These are phyloP conservation scores for Houttuynia cordata DNA, from an alignment of 164 flowering plant species.

Conservation along the genomic window DNA sequence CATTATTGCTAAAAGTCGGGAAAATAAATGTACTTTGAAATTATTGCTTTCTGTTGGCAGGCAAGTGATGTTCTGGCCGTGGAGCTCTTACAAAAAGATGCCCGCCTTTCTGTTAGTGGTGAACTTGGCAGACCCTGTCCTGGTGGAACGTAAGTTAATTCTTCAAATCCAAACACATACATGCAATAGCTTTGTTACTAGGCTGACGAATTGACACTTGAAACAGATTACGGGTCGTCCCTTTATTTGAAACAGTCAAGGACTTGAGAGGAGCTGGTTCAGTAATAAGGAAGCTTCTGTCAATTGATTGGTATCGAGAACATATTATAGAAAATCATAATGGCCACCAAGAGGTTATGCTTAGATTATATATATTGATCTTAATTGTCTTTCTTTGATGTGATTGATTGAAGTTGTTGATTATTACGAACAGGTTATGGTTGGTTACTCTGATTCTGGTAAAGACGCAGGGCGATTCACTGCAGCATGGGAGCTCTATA, in stretches of 20 bases:
- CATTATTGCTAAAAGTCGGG: background rate
- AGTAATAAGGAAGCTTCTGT: slow-evolving; percentile 72
- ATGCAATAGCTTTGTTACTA: background rate
- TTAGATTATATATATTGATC: background rate
- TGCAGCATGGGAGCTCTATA: slow-evolving; percentile 96
- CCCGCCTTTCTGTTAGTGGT: slow-evolving; percentile 80
- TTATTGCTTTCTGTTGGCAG: slow-evolving; percentile 23
- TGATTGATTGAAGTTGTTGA: background rate
- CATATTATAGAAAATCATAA: slow-evolving; percentile 71
- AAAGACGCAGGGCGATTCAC: slow-evolving; percentile 95
- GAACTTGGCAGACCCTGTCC: slow-evolving; percentile 82
- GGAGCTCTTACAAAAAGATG: slow-evolving; percentile 93
- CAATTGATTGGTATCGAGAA: slow-evolving; percentile 85
- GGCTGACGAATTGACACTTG: background rate
- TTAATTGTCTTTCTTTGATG: background rate
- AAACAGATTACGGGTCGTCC: slow-evolving; percentile 65
- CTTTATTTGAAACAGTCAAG: slow-evolving; percentile 90
- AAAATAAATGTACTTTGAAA: background rate
- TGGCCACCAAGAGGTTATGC: slow-evolving; percentile 83
- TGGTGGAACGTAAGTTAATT: slow-evolving; percentile 71
- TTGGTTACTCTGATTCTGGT: slow-evolving; percentile 94
- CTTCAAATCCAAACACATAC: background rate
- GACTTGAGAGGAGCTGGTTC: slow-evolving; percentile 88
- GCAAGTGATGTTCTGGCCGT: slow-evolving; percentile 98
- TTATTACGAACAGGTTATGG: slow-evolving; percentile 66